These are phyloP conservation scores for Cladosporium sp. DNA, from an alignment of 2,329 filamentous ascomycete species.

Conservation along the genomic window DNA sequence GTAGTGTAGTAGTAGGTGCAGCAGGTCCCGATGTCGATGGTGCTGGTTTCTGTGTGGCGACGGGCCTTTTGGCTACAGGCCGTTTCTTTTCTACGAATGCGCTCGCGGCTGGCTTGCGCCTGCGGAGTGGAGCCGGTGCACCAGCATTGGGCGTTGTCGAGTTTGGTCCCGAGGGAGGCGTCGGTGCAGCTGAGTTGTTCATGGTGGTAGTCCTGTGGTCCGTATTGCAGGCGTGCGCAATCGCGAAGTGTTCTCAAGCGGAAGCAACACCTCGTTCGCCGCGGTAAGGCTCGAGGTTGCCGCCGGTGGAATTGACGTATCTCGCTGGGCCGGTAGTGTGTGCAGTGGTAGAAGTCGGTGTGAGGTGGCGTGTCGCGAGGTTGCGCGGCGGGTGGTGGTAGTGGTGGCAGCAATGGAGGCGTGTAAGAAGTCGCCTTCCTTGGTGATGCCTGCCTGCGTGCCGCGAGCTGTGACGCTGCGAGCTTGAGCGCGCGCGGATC, in stretches of 20 bases:
- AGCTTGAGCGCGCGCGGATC: background rate
- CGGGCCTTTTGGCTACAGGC: constrained; percentile 31
- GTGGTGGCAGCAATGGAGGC: background rate
- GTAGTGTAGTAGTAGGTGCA: background rate
- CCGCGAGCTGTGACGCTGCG: background rate
- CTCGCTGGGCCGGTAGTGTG: background rate
- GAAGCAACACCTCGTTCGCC: background rate
- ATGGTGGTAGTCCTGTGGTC: constrained; percentile 19
- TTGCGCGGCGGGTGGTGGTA: background rate
- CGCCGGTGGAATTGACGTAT: background rate
- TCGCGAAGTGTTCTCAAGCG: background rate
- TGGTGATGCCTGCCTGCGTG: background rate
- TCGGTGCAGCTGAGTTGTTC: constrained; percentile 32
- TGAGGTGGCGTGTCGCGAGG: background rate
- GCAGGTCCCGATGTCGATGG: background rate
- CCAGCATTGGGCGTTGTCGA: constrained; percentile 32
- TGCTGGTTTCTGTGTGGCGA: constrained; percentile 18
- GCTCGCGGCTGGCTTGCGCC: constrained; percentile 31
- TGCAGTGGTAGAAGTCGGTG: background rate
- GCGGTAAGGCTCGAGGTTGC: background rate
- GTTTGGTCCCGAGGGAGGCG: constrained; percentile 26
- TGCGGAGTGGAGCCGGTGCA: constrained; percentile 29
- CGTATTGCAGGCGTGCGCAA: background rate
- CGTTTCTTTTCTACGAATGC: constrained; percentile 28
- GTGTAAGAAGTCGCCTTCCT: background rate